A percentile compares a stretch with the other conserved stretches of the same genome.
Evolutionary conservation across 148 eudicot species (phyloP).

Genomic region (Rhododendron simsii): DNA sequence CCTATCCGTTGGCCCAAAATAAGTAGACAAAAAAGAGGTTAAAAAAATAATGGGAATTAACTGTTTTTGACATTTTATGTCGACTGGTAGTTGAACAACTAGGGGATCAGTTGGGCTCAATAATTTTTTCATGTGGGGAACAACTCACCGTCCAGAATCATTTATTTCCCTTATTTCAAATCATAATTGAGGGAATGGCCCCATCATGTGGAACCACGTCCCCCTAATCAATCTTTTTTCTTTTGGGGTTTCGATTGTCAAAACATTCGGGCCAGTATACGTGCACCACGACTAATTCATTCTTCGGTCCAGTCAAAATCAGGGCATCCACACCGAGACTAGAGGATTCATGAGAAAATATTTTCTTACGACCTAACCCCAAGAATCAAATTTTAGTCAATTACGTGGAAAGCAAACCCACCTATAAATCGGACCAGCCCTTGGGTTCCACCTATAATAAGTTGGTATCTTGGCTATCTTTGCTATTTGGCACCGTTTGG

Average conservation of each 20-base stretch:
- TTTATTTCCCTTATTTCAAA: background rate
- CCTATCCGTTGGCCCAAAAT: background rate
- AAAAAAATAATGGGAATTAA: background rate
- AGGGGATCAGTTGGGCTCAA: background rate
- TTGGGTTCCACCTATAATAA: no score
- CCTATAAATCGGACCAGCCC: no score
- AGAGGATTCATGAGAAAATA: no score
- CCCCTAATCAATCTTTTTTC: background rate
- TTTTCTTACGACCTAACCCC: no score
- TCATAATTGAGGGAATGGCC: background rate
- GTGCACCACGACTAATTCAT: background rate
- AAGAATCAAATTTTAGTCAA: no score
- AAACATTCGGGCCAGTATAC: no score
- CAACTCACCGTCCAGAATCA: background rate
- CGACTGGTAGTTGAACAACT: background rate
- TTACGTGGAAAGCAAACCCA: no score
- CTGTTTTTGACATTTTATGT: background rate
- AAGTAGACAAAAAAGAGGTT: background rate
- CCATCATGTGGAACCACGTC: background rate
- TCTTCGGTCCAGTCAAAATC: background rate
- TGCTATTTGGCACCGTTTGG: background rate
- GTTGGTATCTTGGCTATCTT: background rate
- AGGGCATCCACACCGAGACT: no score
- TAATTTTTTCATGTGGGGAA: background rate
- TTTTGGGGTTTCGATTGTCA: no score